Base-by-base conservation (phyloP, 495 filamentous ascomycete genomes). In the Penicillium macrosclerotiorum region DNA sequence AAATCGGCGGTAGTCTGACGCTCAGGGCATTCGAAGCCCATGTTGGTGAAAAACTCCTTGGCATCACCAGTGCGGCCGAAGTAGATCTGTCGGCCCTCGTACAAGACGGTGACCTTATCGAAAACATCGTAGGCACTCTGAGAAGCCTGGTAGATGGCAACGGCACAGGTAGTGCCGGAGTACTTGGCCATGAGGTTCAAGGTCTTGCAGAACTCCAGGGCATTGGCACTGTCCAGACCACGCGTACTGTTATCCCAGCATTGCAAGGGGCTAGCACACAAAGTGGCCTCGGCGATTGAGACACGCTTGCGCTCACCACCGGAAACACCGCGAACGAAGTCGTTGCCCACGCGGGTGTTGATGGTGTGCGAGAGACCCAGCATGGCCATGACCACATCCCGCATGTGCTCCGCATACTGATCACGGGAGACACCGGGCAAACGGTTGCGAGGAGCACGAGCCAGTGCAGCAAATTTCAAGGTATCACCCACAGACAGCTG, bases 171-270 rank as follows among this genome's bases (percentile, higher is more conserved):
- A 12, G 78, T 83, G 49, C 82, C 75, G 63, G 83, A 80, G 35
- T 86, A 71, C 51, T 88, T 79, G 17, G 83, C 86, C 59, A 83
- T 74, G 17, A 86, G 69, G 4, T 83, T 72, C 30, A 92, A 71
- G 5, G 81, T 85, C 51, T 83, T 83, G 46, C 73, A 58, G 40
- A 69, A 72, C n/a, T 90, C 83, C 18, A 93, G 73, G 0, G 89
- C 88, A 2, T 86, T 92, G 16, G 81, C 84, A 19, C 84, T 84
- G 51, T 95, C 89, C 9, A 93, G 70, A 20, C 89, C 89, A 41
- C 89, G 79, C 1, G 88, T 90, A 35, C 76, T 81, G 63, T 95
- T 92, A 57, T 93, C 89, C 85, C 88, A 92, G 17, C 79, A 86
- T 37, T 81, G 74, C 5, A 94, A 64, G 33, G 79, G 79, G 20